Percentiles rank a stretch among this genome's conserved stretches.
phyloP scores from a whole-genome alignment of 2,329 filamentous ascomycete species.

The Sphaerulina populicola region DNA sequence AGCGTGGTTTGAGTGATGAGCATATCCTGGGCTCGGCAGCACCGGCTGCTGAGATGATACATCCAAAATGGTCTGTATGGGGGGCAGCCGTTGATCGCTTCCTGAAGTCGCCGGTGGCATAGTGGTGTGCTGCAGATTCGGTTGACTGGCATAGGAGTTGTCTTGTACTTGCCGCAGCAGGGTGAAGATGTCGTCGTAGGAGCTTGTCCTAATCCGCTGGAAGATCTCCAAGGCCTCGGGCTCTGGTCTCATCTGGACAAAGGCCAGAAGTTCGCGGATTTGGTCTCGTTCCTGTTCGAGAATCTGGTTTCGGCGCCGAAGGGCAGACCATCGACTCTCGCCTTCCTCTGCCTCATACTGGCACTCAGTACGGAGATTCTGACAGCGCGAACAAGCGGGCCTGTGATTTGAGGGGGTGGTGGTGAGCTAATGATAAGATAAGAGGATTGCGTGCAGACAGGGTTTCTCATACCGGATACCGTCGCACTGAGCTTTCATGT shows the following conservation, averaged over 20 bases:
- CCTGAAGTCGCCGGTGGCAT: constrained; percentile 5
- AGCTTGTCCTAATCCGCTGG: constrained; percentile 23
- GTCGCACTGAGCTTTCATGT: constrained; percentile 20
- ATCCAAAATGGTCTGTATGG: constrained; percentile 20
- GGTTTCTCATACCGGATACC: constrained; percentile 20
- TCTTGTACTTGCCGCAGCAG: constrained; percentile 21
- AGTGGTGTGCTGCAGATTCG: neutral
- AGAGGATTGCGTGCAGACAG: neutral
- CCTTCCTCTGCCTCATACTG: constrained; percentile 31
- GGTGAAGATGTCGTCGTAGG: constrained; percentile 21
- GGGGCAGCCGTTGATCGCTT: constrained; percentile 19
- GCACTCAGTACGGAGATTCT: constrained; percentile 27
- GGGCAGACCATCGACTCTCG: constrained; percentile 31
- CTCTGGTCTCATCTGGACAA: constrained; percentile 25
- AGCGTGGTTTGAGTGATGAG: constrained; percentile 6
- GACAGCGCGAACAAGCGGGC: constrained; percentile 28
- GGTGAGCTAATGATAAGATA: neutral
- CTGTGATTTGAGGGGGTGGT: constrained; percentile 13
- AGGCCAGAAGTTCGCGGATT: constrained; percentile 25
- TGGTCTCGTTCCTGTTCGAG: constrained; percentile 29
- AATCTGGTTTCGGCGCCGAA: constrained; percentile 27
- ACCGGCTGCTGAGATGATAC: constrained; percentile 8
- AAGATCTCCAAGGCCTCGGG: constrained; percentile 27
- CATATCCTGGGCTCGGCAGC: neutral
- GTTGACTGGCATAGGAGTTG: constrained; percentile 10